These are phyloP conservation scores for Bertia moriformis DNA, from an alignment of 2,329 filamentous ascomycete genomes.

Conservation along the genomic window DNA sequence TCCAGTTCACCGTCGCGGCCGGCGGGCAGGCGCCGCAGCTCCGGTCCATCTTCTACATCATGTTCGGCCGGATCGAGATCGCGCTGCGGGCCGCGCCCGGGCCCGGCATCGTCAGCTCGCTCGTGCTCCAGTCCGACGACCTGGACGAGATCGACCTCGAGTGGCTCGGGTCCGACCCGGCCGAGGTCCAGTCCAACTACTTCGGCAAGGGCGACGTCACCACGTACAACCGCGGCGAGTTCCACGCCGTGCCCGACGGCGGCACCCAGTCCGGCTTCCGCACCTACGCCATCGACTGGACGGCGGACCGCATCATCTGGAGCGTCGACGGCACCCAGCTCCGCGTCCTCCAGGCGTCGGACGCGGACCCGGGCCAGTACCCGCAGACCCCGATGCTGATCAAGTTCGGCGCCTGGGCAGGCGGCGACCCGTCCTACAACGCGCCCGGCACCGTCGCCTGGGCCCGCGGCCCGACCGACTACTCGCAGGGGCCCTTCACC, in stretches of 20 bases:
- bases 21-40: slow-evolving; percentile 77
- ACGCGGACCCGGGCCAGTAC: slow-evolving; percentile 63
- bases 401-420: slow-evolving; percentile 84
- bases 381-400: slow-evolving; percentile 93
- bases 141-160: slow-evolving; percentile 97
- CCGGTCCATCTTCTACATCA: slow-evolving; percentile 89
- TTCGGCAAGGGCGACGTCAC: slow-evolving; percentile 84
- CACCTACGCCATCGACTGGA: slow-evolving; percentile 90
- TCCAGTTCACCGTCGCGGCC: slow-evolving; percentile 62
- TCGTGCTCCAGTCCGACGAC: slow-evolving; percentile 79
- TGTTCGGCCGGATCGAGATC: slow-evolving; percentile 88
- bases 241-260: slow-evolving; percentile 52
- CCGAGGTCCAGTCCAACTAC: slow-evolving; percentile 88
- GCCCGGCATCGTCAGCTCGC: slow-evolving; percentile 79
- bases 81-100: slow-evolving; percentile 77
- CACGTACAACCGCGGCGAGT: slow-evolving; percentile 75
- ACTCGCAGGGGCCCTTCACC: slow-evolving; percentile 65
- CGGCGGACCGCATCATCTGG: slow-evolving; percentile 71
- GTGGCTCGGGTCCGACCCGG: slow-evolving; percentile 68
- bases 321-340: slow-evolving; percentile 65
- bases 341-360: slow-evolving; percentile 55
- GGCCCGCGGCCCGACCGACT: slow-evolving; percentile 78
- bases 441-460: slow-evolving; percentile 71
- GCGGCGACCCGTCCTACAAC: slow-evolving; percentile 66
- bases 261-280: slow-evolving; percentile 63